Base-by-base conservation (phyloP, 805 yeast species). In the Ogataea populi-albae region DNA sequence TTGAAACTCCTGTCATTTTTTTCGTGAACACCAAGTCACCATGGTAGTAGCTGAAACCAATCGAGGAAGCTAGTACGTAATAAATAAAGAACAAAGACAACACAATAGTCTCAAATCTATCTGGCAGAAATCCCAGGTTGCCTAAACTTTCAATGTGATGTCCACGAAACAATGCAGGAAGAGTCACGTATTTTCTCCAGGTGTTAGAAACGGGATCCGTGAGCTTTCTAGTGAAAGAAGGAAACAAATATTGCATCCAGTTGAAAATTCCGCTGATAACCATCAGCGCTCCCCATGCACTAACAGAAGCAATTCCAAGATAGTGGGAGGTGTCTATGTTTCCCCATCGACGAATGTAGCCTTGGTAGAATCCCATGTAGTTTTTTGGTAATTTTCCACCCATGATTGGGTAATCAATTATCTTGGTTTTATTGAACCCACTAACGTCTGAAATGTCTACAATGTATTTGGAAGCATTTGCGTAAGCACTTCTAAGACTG, bases 61-160 rank as follows among this genome's bases (percentile, higher is more conserved):
- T 47, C 14, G 44, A 38, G 32, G 31, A 35, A 12, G 44, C 39
- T 24, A 54, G 34, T 17, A 50, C 30, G 10, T 38, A 23, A 43
- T 47, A 53, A 7, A 56, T 43, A 19, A 65, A 52, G 64, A 71
- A 74, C 2, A 60, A 45, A 6, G 50, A 39, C 21, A 77, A 59
- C 29, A 71, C 52, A 7, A 76, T 40, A 0, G 70, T 42, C 46
- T 79, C 83, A 44, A 71, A 58, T 45, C 82, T 62, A 3, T 77
- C 68, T 1, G 85, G 84, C 29, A 73, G 40, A n/a, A 65, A 38
- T 43, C 62, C 64, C 6, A 53, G 26, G 28, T 33, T 8, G 40
- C 46, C 46, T 15, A 38, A 26, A 23, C 32, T 36, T 31, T 46
- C 46, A n/a, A 50, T 28, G 38, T 58, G 62, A 7, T 33, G 40